A percentile compares a stretch with the other conserved stretches of the same genome.
Conservation (phyloP, 1,139 yeast species). For the Taphrina communis region DNA sequence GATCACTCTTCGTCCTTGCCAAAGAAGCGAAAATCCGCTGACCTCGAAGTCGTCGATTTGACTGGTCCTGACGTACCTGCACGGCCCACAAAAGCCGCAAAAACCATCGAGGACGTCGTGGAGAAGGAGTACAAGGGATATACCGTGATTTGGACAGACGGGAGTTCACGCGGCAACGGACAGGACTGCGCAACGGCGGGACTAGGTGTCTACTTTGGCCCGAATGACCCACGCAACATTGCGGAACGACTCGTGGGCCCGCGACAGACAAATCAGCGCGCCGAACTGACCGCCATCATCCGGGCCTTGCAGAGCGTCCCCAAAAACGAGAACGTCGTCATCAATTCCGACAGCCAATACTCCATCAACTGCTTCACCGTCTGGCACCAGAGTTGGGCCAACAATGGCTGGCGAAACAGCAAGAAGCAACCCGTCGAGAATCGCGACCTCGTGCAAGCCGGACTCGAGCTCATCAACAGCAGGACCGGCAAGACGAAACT, state of each 20-base stretch:
- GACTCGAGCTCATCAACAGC: conserved; percentile 52
- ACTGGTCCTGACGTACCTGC: neutral
- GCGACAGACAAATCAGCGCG: conserved; percentile 76
- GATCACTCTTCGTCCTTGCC: neutral
- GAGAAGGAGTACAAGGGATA: conserved; percentile 2
- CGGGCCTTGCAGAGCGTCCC: conserved; percentile 60
- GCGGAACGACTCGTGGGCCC: conserved; percentile 59
- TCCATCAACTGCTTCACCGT: conserved; percentile 56
- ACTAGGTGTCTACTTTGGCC: conserved; percentile 74
- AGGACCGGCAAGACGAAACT: conserved; percentile 53
- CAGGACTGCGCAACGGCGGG: conserved; percentile 61
- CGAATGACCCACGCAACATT: conserved; percentile 60
- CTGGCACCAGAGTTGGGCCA: conserved; percentile 63
- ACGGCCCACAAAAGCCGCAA: neutral
- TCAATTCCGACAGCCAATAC: conserved; percentile 66
- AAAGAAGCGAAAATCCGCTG: conserved; percentile 1
- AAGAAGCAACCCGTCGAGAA: conserved; percentile 60
- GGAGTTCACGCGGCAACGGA: conserved; percentile 69
- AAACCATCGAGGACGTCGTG: neutral
- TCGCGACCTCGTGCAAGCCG: conserved; percentile 57
- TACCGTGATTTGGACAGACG: conserved; percentile 66
- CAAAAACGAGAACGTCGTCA: conserved; percentile 48
- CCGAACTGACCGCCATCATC: conserved; percentile 72
- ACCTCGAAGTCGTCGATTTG: neutral
- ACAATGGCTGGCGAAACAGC: conserved; percentile 60